phyloP scores from a whole-genome alignment of 257 asterid genomes.

The Nemophila menziesii region DNA sequence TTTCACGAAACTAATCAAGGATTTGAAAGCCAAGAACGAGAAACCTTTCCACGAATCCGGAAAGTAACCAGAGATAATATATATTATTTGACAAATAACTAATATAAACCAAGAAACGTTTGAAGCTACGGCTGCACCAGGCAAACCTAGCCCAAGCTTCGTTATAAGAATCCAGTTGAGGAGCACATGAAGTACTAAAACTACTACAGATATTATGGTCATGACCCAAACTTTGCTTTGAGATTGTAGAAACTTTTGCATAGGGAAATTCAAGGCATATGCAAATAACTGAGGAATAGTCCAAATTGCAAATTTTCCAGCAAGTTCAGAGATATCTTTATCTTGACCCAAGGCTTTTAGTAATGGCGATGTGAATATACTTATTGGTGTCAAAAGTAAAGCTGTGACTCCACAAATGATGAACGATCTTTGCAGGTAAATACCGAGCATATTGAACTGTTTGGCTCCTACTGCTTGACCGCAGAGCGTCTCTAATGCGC shows the following conservation, averaged over 20 bases:
- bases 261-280: slow-evolving; percentile 66
- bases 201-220: slow-evolving; percentile 49
- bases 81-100: slow-evolving; percentile 37
- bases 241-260: slow-evolving; percentile 72
- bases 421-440: slow-evolving; percentile 27
- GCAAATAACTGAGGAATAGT: slow-evolving; percentile 78
- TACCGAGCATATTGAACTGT: slow-evolving; percentile 12
- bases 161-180: slow-evolving; percentile 62
- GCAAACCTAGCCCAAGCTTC: slow-evolving; percentile 49
- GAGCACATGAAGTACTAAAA: slow-evolving; percentile 35
- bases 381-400: slow-evolving; percentile 15
- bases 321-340: slow-evolving; percentile 15
- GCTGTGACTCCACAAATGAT: slow-evolving; percentile 11
- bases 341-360: slow-evolving; percentile 14
- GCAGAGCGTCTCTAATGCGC: slow-evolving; percentile 28
- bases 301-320: slow-evolving; percentile 61
- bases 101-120: slow-evolving; percentile 63
- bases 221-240: slow-evolving; percentile 64
- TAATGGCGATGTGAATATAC: slow-evolving; percentile 9
- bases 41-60: slow-evolving; percentile 83
- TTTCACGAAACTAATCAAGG: slow-evolving; percentile 47
- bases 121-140: slow-evolving; percentile 62
- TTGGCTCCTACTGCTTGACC: slow-evolving; percentile 33
- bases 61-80: slow-evolving; percentile 44
- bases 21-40: slow-evolving; percentile 63